Percentiles rank a stretch among this genome's conserved stretches.
phyloP scores from a whole-genome alignment of 108 stramenopile species.

The Aurantiochytrium sp. region DNA sequence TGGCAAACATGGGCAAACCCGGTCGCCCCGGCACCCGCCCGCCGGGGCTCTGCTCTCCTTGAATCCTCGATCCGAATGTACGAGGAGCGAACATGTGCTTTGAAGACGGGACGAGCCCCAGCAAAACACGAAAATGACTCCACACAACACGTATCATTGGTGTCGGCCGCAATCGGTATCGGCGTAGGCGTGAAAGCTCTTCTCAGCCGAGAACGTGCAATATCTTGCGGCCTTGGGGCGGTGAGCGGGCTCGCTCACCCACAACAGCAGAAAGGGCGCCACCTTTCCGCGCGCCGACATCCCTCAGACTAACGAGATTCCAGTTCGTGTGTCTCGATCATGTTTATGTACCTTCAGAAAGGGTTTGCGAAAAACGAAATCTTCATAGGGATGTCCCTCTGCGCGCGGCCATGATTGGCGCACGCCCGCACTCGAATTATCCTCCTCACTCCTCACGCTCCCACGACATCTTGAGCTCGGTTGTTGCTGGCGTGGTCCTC shows the following conservation, averaged over 20 bases:
- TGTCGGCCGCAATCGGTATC: not conserved
- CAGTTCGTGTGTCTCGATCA: not conserved
- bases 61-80: not conserved
- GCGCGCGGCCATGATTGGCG: not conserved
- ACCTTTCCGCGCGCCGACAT: no score
- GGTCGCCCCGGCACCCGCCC: not conserved
- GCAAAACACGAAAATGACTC: not conserved
- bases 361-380: conserved; percentile 20
- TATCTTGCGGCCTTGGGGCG: conserved; percentile 8
- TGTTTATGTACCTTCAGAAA: conserved; percentile 11
- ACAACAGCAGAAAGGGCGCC: no score
- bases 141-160: not conserved
- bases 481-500: no score
- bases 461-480: no score
- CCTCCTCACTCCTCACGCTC: no score
- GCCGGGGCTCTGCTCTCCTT: not conserved
- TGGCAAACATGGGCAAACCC: not conserved
- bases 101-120: not conserved
- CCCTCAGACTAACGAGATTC: conserved; percentile 19
- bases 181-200: not conserved
- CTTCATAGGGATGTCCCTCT: not conserved
- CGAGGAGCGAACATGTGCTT: not conserved
- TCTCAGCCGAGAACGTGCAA: not conserved
- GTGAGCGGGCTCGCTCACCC: no score
- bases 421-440: no score